Conservation (phyloP, 305 asterid genomes). For the Plantago lanceolata region DNA sequence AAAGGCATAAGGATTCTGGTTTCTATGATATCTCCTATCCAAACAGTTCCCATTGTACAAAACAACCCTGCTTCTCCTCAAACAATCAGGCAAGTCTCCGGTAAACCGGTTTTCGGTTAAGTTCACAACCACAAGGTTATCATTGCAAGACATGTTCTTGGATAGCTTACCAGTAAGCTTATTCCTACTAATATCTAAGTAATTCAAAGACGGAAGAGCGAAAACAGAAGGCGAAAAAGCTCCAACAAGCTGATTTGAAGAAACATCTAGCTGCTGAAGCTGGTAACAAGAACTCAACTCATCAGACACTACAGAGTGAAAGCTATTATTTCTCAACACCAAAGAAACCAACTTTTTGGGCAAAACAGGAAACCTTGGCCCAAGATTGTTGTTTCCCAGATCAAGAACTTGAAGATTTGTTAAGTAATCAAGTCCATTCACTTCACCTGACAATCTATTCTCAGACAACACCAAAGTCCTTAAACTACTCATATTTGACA, state of each 20-base stretch:
- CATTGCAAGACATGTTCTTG: conserved; percentile 52
- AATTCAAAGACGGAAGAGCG: conserved; percentile 53
- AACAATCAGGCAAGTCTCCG: conserved; percentile 74
- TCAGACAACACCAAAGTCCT: conserved; percentile 53
- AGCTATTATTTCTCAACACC: conserved; percentile 55
- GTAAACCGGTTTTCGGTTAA: conserved; percentile 59
- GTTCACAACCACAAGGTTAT: conserved; percentile 45
- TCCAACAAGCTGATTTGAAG: conserved; percentile 55
- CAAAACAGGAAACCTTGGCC: conserved; percentile 59
- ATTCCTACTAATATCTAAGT: conserved; percentile 65
- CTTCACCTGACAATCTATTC: conserved; percentile 52
- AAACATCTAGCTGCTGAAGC: conserved; percentile 56
- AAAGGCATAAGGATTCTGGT: conserved; percentile 53
- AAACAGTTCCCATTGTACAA: conserved; percentile 64
- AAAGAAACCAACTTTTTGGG: conserved; percentile 56
- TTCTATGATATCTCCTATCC: conserved; percentile 23
- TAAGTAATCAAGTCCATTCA: conserved; percentile 42
- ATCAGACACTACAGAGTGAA: conserved; percentile 43
- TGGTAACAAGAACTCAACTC: conserved; percentile 45
- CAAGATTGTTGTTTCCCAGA: conserved; percentile 53
- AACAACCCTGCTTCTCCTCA: conserved; percentile 31
- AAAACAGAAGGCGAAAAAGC: conserved; percentile 45
- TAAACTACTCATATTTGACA: conserved; percentile 41
- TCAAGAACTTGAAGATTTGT: conserved; percentile 76
- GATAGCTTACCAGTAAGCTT: conserved; percentile 63